These are phyloP conservation scores for Gigaspora rosea DNA, from an alignment of 192 early-diverging fungal species.

Conservation along the genomic window DNA sequence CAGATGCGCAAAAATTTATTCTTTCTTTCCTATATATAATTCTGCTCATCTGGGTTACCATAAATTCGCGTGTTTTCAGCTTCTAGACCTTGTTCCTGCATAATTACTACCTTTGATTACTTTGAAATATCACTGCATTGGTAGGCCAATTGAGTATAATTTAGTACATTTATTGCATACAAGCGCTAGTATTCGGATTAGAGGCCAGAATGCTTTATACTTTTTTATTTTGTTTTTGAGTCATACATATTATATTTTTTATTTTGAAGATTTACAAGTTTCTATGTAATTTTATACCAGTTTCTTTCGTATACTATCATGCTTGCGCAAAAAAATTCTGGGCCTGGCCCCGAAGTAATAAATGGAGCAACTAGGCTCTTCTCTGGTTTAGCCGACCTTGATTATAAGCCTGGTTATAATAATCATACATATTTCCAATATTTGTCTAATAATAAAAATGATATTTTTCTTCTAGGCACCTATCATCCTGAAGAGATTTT, in stretches of 20 bases:
- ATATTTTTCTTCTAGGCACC: neutral
- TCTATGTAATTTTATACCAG: neutral
- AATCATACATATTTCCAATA: too few relatives aligned
- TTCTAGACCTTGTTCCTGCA: neutral
- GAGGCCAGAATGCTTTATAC: neutral
- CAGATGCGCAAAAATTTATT: neutral
- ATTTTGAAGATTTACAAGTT: too few relatives aligned
- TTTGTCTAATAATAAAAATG: too few relatives aligned
- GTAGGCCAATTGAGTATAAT: neutral
- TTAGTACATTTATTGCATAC: too few relatives aligned
- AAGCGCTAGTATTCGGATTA: neutral
- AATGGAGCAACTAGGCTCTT: too few relatives aligned
- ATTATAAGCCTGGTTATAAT: too few relatives aligned
- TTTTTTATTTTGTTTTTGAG: constrained; percentile 1
- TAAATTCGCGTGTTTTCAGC: neutral
- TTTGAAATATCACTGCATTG: neutral
- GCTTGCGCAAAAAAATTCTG: constrained; percentile 2
- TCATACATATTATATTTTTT: neutral
- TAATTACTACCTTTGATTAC: neutral
- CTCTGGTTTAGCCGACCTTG: too few relatives aligned
- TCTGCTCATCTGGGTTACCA: neutral
- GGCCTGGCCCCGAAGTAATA: neutral
- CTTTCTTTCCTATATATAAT: neutral
- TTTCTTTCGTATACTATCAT: constrained; percentile 9
- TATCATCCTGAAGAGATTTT: too few relatives aligned